Evolutionary conservation across 176 grass and related monocot genomes (phyloP), one percentile per base, ranked within the genome.

Genomic region (Poa pratensis): DNA sequence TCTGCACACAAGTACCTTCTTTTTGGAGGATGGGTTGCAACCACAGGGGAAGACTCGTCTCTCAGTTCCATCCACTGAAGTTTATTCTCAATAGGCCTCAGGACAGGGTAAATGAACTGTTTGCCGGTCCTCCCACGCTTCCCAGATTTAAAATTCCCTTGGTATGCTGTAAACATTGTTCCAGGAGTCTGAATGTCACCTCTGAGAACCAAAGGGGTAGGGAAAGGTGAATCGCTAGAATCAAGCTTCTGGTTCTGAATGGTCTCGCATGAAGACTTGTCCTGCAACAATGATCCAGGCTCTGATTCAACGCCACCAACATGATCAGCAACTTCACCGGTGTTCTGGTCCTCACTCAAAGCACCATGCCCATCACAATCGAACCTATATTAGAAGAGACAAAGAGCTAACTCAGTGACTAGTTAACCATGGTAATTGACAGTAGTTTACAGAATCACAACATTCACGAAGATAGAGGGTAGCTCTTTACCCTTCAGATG

Each of bases 181-280:
- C 79, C 84, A 30, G 96, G 96, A 48, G 93, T 99, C 46, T 94
- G 65, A 32, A 99, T 78, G 19, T 99, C 91, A 62, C 86, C 81
- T 50, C 55, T 90, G 22, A 99, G 75, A 57, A 75, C 66, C 67
- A 96, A 30, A 18, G 96, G 96, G 24, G 96, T 99, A 19, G 90
- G 91, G 49, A 75, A 92, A 68, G 96, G 91, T 64, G 96, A 96
- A 79, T 90, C 71, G 16, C 18, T 88, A 24, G 48, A 83, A 55
- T 78, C 85, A 34, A 40, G 68, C 4, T 6, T 48, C 16, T 84
- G 81, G 28, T 80, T 85, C 18, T 2, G 67, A 5, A 45, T 73
- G 22, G 49, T 69, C 42, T 66, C 68, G 59, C 16, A 59, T 55
- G 87, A 84, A 77, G 82, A 77, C 19, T 52, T 83, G 3, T 88